These are phyloP conservation scores for Flaveria ramosissima DNA, from an alignment of 129 eudicot species.

Conservation along the genomic window DNA sequence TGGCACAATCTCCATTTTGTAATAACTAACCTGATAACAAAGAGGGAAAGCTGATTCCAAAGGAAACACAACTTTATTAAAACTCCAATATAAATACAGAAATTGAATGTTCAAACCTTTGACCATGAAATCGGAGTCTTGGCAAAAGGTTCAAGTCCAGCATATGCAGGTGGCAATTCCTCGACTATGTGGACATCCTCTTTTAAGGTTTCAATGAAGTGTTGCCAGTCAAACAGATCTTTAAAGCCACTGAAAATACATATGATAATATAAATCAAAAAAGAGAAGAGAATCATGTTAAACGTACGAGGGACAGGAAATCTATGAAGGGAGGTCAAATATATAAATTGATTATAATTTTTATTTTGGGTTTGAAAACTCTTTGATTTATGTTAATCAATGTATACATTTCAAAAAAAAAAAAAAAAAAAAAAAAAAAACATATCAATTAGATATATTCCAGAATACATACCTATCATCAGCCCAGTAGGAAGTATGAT, in stretches of 20 bases:
- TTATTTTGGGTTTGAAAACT: not conserved
- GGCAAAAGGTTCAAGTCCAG: slow-evolving; percentile 75
- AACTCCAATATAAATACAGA: not conserved
- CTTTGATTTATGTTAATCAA: not conserved
- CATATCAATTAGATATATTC: not conserved
- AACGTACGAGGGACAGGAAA: not conserved
- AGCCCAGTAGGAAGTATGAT: slow-evolving; percentile 98
- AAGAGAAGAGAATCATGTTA: slow-evolving; percentile 18
- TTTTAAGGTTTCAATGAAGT: slow-evolving; percentile 83
- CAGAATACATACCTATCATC: slow-evolving; percentile 72
- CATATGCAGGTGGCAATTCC: slow-evolving; percentile 67
- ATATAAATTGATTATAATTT: not conserved
- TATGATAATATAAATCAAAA: slow-evolving; percentile 10
- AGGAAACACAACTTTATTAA: slow-evolving; percentile 1
- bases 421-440: not conserved
- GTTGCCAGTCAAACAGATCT: slow-evolving; percentile 95
- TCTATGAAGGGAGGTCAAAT: not conserved
- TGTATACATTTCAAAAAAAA: not conserved
- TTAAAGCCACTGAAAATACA: slow-evolving; percentile 80
- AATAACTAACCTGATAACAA: slow-evolving; percentile 71
- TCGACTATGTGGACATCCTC: slow-evolving; percentile 86
- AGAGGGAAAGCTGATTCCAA: not conserved
- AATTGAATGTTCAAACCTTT: slow-evolving; percentile 55
- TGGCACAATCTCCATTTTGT: slow-evolving; percentile 81
- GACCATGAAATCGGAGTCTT: slow-evolving; percentile 99